Evolutionary conservation across 495 filamentous ascomycete species (phyloP), one percentile per base, ranked within the genome.

Genomic region (Penicillium goetzii): DNA sequence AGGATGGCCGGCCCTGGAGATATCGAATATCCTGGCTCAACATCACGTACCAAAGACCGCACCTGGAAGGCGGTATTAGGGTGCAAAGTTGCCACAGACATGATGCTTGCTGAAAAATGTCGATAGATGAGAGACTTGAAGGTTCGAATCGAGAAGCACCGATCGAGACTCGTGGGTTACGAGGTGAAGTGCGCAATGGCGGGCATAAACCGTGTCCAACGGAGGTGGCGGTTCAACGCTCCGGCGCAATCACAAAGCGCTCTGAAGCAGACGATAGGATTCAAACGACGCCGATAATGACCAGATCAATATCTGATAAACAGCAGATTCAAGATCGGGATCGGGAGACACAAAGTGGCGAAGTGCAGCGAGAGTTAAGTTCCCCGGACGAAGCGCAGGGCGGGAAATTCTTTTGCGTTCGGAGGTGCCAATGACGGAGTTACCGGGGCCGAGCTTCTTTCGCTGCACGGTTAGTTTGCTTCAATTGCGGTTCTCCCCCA

Each of bases 11-110:
- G 43, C 43, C 43, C 10, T 23, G 19, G 41, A 17, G 21, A 14
- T 36, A 36, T 41, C 23, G 19, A 54, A 36, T 51, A 51, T 40
- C 25, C n/a, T 21, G 36, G 45, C 36, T 40, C 15, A 49, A 25
- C 30, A 33, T 50, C 54, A 78, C 86, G 68, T 81, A 91, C 89
- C 78, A 91, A 72, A 69, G 89, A 91, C 62, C 89, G 84, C 57
- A 82, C 88, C 76, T 91, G 89, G 66, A 88, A 88, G 62, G 88
- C 86, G 63, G 86, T 83, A 60, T 90, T 84, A 58, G 85, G 86
- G 65, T 83, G 82, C 43, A 86, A 69, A 36, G 80, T 77, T 34
- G 85, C 71, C 60, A 83, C 81, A 64, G 82, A 85, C 79, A 80
- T 81, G 61, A 61, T 76, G 34, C 25, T 45, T 55, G 14, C 51